Base-by-base conservation (phyloP, 148 eudicot species). In the Chenopodium quinoa region DNA sequence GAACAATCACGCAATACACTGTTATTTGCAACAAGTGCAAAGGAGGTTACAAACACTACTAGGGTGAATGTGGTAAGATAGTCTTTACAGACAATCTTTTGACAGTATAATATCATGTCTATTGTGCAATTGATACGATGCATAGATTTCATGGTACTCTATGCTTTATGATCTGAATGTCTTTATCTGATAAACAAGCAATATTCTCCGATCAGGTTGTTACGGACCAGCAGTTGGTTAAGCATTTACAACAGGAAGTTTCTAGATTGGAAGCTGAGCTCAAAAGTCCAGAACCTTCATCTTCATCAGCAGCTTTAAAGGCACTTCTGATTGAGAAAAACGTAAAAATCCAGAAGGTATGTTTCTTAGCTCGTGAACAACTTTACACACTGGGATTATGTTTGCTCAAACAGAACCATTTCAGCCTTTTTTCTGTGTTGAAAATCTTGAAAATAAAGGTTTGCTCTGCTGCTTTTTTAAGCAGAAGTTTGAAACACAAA, bases 1-100 rank as follows among this genome's bases (percentile, higher is more conserved):
- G 99, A 97, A 44, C 99, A 97, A 86, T 94, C 99, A 73, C 89
- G 98, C 62, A 91, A 94, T 82, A 94, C 99, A n/a, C 89, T 97
- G 73, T 81, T 83, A 66, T 97, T 97, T 89, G 99, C 99, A 80
- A 91, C 91, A 40, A 97, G 90, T 81, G 99, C 99, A 76, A 97
- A 94, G 89, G 99, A 97, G 83, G 99, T 97, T 50, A 93, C 91
- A 65, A 94, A 91, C 88, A 92, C 82, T 64, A 98, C 99, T 80
- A 89, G 89, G 88, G 98, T 97, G 65, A 97, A 97, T 85, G 87
- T 91, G 98, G 99, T 96, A 89, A 71, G 88, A 75, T 56, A 47
- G 4, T 80, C 75, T 56, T 56, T 40, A 4, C 71, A 2, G 13
- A 31, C 66, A 5, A 2, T 48, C 27, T 46, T 76, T 52, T 20